These are phyloP conservation scores for Plasmopara viticola DNA, from an alignment of 352 stramenopile genomes.

Conservation along the genomic window DNA sequence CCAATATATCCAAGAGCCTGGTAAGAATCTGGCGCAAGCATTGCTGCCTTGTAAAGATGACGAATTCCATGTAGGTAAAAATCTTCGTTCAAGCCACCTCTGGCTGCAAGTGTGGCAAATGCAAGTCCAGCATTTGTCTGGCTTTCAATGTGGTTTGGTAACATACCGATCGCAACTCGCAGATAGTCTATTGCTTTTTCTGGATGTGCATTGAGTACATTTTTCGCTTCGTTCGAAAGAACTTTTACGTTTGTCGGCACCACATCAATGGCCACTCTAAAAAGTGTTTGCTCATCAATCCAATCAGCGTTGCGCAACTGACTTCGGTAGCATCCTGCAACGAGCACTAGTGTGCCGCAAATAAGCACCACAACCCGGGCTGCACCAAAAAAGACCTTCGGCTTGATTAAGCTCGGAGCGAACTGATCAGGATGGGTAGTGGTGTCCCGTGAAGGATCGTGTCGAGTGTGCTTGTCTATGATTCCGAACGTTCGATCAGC, in stretches of 20 bases:
- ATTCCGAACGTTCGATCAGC: slow-evolving; percentile 25
- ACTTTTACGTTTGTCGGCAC: slow-evolving; percentile 73
- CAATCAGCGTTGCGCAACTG: slow-evolving; percentile 59
- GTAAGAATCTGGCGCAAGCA: slow-evolving; percentile 19
- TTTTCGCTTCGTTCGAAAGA: slow-evolving; percentile 66
- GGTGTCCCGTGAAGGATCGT: not conserved
- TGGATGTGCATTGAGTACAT: slow-evolving; percentile 40
- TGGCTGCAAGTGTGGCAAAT: slow-evolving; percentile 15
- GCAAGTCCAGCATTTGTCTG: slow-evolving; percentile 54
- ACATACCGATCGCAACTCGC: slow-evolving; percentile 28
- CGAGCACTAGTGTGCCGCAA: slow-evolving; percentile 24
- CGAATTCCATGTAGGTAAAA: slow-evolving; percentile 36
- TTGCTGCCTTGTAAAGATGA: slow-evolving; percentile 42
- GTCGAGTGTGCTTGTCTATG: slow-evolving; percentile 13
- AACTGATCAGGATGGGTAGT: not conserved
- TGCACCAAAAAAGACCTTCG: not conserved
- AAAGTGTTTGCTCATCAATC: slow-evolving; percentile 49
- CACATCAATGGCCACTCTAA: slow-evolving; percentile 42
- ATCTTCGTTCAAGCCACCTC: slow-evolving; percentile 7
- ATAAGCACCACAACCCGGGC: slow-evolving; percentile 10
- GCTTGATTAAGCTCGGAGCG: not conserved
- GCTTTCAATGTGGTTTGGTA: slow-evolving; percentile 45
- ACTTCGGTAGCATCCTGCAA: slow-evolving; percentile 33
- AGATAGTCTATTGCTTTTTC: slow-evolving; percentile 31
- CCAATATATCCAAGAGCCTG: slow-evolving; percentile 34